Percentiles rank a stretch among this genome's conserved stretches.
phyloP scores from a whole-genome alignment of 2,329 filamentous ascomycete genomes.

The Epichloe sibirici region DNA sequence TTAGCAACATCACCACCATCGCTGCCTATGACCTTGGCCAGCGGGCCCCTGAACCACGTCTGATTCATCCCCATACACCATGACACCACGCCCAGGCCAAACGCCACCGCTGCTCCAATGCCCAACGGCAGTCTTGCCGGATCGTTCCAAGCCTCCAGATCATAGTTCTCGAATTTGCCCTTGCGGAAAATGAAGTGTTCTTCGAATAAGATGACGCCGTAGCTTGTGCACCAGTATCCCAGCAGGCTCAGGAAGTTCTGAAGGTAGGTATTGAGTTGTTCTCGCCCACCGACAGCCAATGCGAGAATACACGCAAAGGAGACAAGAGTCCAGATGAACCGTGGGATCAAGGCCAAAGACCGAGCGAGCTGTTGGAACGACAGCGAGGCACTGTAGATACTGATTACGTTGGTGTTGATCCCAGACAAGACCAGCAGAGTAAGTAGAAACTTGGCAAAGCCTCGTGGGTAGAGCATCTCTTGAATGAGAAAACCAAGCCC shows the following conservation, averaged over 20 bases:
- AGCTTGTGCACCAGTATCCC: slow-evolving; percentile 33
- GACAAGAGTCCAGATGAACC: slow-evolving; percentile 27
- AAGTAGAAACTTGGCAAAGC: slow-evolving; percentile 33
- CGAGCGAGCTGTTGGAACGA: slow-evolving; percentile 28
- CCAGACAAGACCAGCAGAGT: slow-evolving; percentile 25
- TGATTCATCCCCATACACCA: slow-evolving; percentile 43
- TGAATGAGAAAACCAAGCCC: slow-evolving; percentile 35
- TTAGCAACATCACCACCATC: slow-evolving; percentile 46
- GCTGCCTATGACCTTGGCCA: slow-evolving; percentile 41
- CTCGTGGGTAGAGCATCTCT: slow-evolving; percentile 29
- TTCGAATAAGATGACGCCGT: slow-evolving; percentile 26
- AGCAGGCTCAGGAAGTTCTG: slow-evolving; percentile 33
- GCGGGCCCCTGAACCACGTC: slow-evolving; percentile 43
- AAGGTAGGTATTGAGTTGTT: slow-evolving; percentile 27
- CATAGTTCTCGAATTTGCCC: slow-evolving; percentile 27
- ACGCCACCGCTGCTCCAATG: slow-evolving; percentile 29
- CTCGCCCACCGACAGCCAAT: slow-evolving; percentile 26
- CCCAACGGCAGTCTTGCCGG: slow-evolving; percentile 28
- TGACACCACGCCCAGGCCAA: slow-evolving; percentile 27
- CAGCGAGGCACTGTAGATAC: slow-evolving; percentile 26
- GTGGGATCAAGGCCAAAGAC: slow-evolving; percentile 24
- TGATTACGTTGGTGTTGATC: slow-evolving; percentile 25
- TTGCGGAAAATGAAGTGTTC: slow-evolving; percentile 31
- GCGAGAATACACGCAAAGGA: slow-evolving; percentile 28
- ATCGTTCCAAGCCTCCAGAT: slow-evolving; percentile 32